Conservation (phyloP, 2,329 filamentous ascomycete genomes). For the Cadophora luteo-olivacea region DNA sequence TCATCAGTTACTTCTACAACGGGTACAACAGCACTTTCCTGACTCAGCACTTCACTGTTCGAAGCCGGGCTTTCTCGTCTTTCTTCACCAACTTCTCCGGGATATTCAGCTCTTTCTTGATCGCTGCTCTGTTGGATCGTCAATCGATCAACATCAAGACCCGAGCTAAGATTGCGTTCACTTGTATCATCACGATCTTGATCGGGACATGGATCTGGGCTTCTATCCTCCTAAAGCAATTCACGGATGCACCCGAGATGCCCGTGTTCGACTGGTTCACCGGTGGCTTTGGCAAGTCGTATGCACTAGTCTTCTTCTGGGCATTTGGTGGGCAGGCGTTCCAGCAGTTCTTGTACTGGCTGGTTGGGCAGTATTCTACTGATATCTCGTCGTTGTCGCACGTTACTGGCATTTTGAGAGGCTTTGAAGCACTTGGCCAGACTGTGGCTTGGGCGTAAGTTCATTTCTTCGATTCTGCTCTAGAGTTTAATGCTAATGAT, state of each 20-base stretch:
- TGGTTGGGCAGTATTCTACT: slow-evolving; percentile 27
- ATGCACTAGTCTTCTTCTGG: slow-evolving; percentile 30
- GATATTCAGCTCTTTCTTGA: slow-evolving; percentile 29
- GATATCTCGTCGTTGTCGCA: slow-evolving; percentile 24
- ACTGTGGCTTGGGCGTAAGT: slow-evolving; percentile 28
- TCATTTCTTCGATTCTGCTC: neutral
- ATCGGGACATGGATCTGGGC: slow-evolving; percentile 32
- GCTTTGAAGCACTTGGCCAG: slow-evolving; percentile 25
- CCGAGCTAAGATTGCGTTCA: slow-evolving; percentile 27
- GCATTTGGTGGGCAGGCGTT: slow-evolving; percentile 27
- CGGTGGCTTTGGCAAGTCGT: slow-evolving; percentile 26
- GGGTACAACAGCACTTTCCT: slow-evolving; percentile 52
- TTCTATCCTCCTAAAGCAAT: slow-evolving; percentile 20
- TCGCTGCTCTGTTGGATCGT: slow-evolving; percentile 24
- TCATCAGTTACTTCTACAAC: slow-evolving; percentile 49
- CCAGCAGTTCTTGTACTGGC: slow-evolving; percentile 31
- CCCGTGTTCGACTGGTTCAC: slow-evolving; percentile 30
- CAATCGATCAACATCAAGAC: slow-evolving; percentile 24
- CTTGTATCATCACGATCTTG: slow-evolving; percentile 23
- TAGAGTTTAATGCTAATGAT: neutral
- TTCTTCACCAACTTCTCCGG: slow-evolving; percentile 39
- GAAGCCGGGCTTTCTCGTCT: slow-evolving; percentile 48
- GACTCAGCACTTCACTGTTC: slow-evolving; percentile 51
- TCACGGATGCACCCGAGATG: slow-evolving; percentile 14
- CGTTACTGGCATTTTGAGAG: slow-evolving; percentile 23